phyloP scores from a whole-genome alignment of 345 rosid species.

The Reutealis trisperma region DNA sequence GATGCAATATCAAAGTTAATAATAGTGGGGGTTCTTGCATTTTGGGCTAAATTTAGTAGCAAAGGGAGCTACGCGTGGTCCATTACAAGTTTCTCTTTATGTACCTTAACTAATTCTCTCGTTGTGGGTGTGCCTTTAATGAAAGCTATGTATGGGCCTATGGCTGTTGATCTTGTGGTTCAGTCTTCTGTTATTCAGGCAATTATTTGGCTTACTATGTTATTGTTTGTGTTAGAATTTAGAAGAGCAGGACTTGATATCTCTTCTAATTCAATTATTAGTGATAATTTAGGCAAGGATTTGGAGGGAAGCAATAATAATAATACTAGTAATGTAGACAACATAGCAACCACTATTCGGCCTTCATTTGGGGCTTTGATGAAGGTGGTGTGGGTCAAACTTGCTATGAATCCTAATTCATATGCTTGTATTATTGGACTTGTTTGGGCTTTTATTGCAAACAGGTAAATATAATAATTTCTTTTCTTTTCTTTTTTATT shows the following conservation, averaged over 20 bases:
- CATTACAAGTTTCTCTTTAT: constrained; percentile 73
- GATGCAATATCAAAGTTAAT: constrained; percentile 69
- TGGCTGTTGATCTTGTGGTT: constrained; percentile 74
- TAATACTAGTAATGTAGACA: constrained; percentile 1
- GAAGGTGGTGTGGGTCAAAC: constrained; percentile 58
- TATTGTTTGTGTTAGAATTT: constrained; percentile 70
- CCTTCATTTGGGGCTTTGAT: constrained; percentile 50
- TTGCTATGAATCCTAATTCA: constrained; percentile 65
- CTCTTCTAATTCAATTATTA: constrained; percentile 11
- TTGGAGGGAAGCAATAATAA: constrained; percentile 29
- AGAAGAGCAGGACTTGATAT: constrained; percentile 36
- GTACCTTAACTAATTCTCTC: constrained; percentile 64
- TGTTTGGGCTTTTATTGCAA: constrained; percentile 71
- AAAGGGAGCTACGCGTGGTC: constrained; percentile 79
- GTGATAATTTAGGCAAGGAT: constrained; percentile 15
- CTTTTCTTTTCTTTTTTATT: background rate
- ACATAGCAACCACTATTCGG: background rate
- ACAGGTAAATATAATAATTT: constrained; percentile 36
- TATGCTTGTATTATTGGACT: constrained; percentile 74
- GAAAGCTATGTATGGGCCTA: constrained; percentile 71
- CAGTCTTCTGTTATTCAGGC: constrained; percentile 69
- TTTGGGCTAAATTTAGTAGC: constrained; percentile 66
- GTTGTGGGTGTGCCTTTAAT: constrained; percentile 75
- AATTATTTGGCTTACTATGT: constrained; percentile 69
- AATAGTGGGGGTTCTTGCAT: constrained; percentile 49